These are phyloP conservation scores for Allomyces javanicus DNA, from an alignment of 192 early-diverging fungal species.

Conservation along the genomic window DNA sequence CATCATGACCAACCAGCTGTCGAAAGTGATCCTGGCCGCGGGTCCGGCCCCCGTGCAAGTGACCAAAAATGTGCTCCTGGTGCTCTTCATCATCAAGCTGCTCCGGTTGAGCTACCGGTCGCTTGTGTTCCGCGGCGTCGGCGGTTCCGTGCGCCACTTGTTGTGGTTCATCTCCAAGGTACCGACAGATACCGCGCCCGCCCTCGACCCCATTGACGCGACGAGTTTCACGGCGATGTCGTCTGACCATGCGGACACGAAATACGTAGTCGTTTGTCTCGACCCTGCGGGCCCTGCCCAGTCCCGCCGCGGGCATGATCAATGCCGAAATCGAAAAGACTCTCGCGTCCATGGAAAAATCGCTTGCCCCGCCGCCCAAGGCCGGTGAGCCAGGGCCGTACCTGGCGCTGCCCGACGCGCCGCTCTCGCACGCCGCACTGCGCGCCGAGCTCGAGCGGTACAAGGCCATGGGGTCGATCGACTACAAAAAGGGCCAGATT, in stretches of 20 bases:
- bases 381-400: conserved; percentile 37
- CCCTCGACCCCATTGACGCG: too few species aligned
- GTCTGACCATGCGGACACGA: not conserved
- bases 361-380: conserved; percentile 35
- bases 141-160: not conserved
- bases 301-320: conserved; percentile 36
- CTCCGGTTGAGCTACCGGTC: not conserved
- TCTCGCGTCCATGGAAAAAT: conserved; percentile 58
- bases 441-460: conserved; percentile 35
- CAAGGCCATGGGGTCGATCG: conserved; percentile 35
- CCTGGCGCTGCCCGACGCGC: conserved; percentile 36
- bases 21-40: not conserved
- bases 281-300: conserved; percentile 10
- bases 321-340: conserved; percentile 57
- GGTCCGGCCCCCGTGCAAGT: not conserved
- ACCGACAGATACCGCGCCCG: not conserved
- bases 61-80: conserved; percentile 1
- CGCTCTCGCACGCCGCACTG: conserved; percentile 41
- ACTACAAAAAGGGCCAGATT: conserved; percentile 71
- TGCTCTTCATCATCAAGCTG: not conserved
- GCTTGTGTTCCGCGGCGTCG: not conserved
- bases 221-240: too few species aligned
- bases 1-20: too few species aligned
- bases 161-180: conserved; percentile 3
- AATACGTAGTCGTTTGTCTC: not conserved